Evolutionary conservation across 768 basidiomycete species (phyloP), one percentile per base, ranked within the genome.

Genomic region (Rhizopogon roseolus): DNA sequence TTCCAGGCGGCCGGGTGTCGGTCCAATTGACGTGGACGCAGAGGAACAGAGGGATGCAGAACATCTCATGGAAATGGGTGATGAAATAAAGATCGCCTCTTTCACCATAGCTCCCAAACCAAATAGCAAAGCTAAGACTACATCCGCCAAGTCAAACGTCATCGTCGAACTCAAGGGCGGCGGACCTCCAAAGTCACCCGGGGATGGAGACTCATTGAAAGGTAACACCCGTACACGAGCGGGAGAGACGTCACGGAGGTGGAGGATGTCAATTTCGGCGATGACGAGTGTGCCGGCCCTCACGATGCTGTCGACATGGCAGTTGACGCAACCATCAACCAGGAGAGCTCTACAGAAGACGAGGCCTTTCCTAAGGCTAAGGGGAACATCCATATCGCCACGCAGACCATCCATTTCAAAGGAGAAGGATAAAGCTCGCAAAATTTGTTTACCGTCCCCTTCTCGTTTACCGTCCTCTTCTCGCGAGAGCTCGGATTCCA

Each of bases 1-100:
- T 73, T 55, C 62, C 62, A 32, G 63, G 67, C 36, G 67, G 66
- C 54, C 62, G 65, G 57, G 70, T 28, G 34, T 68, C 4, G 67
- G 64, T 3, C 45, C 7, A 6, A 54, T 67, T 8, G 57, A 65
- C n/a, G 13, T 62, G 9, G 59, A 64, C 5, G 41, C 40, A 4
- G 69, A 71, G 5, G 58, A 65, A 43, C 34, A 22, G 8, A 62
- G 60, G 5, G 61, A 69, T 28, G 46, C 40, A 6, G 54, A 54
- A 8, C 53, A 60, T 41, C 46, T 19, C 22, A 48, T 32, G 46
- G 32, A 9, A 5, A 36, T 36, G 19, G 19, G 10, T 14, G 19
- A 22, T 22, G 32, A 22, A 16, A 32, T 6, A 9, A 19, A 16
- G 19, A 3, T 36, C 3, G 14, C 19, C 14, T 22, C 46, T 22